phyloP scores from a whole-genome alignment of 2,329 filamentous ascomycete genomes.

The Venturia aucupariae region DNA sequence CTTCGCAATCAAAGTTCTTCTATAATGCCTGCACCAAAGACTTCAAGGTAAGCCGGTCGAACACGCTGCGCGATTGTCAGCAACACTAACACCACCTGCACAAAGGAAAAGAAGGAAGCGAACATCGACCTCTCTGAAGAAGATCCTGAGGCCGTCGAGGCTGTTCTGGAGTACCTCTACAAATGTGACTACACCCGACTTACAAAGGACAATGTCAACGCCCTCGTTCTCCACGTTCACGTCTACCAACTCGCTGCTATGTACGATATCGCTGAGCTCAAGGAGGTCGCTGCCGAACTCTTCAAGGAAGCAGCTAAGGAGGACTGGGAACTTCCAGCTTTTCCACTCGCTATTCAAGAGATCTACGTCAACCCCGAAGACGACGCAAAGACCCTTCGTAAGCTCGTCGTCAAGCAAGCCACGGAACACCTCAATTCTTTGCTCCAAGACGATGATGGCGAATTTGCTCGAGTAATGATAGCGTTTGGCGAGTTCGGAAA shows the following conservation, averaged over 20 bases:
- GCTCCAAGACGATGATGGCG: background rate
- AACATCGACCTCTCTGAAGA: constrained; percentile 6
- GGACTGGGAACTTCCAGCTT: background rate
- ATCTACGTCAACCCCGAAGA: background rate
- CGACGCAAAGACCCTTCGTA: background rate
- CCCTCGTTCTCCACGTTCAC: constrained; percentile 1
- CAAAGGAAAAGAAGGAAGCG: constrained; percentile 4
- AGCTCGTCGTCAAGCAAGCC: background rate
- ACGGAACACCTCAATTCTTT: background rate
- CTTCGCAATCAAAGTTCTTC: constrained; percentile 7
- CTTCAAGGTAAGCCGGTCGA: background rate
- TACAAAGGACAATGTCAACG: background rate
- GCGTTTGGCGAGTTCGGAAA: constrained; percentile 4
- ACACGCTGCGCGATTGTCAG: background rate
- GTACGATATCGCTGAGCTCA: background rate
- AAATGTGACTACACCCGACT: background rate
- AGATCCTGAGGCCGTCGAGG: background rate
- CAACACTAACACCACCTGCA: background rate
- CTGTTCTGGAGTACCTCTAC: background rate
- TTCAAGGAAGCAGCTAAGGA: background rate
- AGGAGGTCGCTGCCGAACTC: background rate
- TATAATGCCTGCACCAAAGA: constrained; percentile 1
- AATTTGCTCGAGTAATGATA: background rate
- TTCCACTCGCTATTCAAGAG: background rate
- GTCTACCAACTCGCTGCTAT: background rate